Base-by-base conservation (phyloP, 495 filamentous ascomycete genomes). In the Clohesyomyces aquaticus region DNA sequence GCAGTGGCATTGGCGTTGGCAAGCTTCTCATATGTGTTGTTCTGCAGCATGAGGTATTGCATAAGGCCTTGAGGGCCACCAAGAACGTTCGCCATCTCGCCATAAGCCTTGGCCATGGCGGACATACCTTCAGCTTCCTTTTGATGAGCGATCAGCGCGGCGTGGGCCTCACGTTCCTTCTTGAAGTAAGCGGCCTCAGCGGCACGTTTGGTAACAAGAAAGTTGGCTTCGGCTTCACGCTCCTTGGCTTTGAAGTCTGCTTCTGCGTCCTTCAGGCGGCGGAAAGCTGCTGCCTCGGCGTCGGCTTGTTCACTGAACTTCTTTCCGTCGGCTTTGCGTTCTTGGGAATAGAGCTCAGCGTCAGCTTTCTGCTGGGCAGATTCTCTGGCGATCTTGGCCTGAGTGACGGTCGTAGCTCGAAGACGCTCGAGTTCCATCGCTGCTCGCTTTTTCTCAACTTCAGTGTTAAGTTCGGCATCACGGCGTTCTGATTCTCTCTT, bases 21-120 rank as follows among this genome's bases (percentile, higher is more conserved):
- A 46, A 89, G 80, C 65, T 84, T 77, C 51, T 83, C 78, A 65
- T 87, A 88, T 1, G 83, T 83, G 66, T 82, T 82, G 71, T 86
- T 84, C 76, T 88, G 82, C 71, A 89, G 85, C 87, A 89, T 92
- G 76, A 90, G 80, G 79, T 87, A 91, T 72, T 91, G 87, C 62
- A 93, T 59, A 16, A 78, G 66, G 11, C 86, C 86, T 47, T 86
- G 80, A 16, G 90, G 88, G 0, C 90, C 90, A 60, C 90, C 90
- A 54, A 93, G 83, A 3, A 88, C 89, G 18, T 82, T 72, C 55
- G 85, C 78, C 68, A 94, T 76, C 63, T 84, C 83, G 38, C 78
- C 78, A 70, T 93, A 93, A 3, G 88, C 90, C 56, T 88, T 85
- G 0, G 90, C 88, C 85, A 90, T 90, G 55, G 89, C 88, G 1